A percentile compares a stretch with the other conserved stretches of the same genome.
phyloP scores from a whole-genome alignment of 2,329 filamentous ascomycete genomes.

The Penicillium hesseltinei region DNA sequence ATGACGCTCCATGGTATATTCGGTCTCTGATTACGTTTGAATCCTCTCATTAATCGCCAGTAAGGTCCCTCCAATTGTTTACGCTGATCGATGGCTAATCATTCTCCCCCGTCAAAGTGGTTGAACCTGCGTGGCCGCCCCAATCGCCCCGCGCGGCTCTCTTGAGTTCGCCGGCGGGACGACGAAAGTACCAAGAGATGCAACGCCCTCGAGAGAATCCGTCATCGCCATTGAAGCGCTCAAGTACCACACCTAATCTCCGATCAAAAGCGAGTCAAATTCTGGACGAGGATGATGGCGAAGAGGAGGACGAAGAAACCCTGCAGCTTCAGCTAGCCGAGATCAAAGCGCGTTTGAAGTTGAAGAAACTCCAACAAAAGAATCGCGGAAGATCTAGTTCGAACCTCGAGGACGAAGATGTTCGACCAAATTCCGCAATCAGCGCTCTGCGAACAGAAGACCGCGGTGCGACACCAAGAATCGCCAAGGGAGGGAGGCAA shows the following conservation, averaged over 20 bases:
- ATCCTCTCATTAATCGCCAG: neutral
- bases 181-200: conserved; percentile 69
- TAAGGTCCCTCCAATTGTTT: neutral
- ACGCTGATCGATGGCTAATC: conserved; percentile 3
- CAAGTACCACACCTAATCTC: conserved; percentile 44
- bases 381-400: conserved; percentile 33
- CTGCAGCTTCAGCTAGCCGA: conserved; percentile 81
- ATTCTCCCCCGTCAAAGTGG: conserved; percentile 29
- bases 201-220: conserved; percentile 66
- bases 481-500: conserved; percentile 12
- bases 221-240: conserved; percentile 61
- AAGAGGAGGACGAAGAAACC: conserved; percentile 83
- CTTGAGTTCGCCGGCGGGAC: conserved; percentile 71
- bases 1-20: conserved; percentile 18
- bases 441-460: conserved; percentile 23
- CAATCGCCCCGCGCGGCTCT: conserved; percentile 62
- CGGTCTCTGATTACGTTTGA: conserved; percentile 9
- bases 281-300: conserved; percentile 52
- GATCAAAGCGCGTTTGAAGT: conserved; percentile 80
- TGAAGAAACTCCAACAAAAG: conserved; percentile 76
- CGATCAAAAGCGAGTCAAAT: conserved; percentile 34
- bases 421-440: conserved; percentile 27
- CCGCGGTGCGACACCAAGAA: conserved; percentile 15
- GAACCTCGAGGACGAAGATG: conserved; percentile 23
- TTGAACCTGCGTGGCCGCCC: conserved; percentile 58